Base-by-base conservation (phyloP, 768 basidiomycete species). In the Leccinum longicurvipes region DNA sequence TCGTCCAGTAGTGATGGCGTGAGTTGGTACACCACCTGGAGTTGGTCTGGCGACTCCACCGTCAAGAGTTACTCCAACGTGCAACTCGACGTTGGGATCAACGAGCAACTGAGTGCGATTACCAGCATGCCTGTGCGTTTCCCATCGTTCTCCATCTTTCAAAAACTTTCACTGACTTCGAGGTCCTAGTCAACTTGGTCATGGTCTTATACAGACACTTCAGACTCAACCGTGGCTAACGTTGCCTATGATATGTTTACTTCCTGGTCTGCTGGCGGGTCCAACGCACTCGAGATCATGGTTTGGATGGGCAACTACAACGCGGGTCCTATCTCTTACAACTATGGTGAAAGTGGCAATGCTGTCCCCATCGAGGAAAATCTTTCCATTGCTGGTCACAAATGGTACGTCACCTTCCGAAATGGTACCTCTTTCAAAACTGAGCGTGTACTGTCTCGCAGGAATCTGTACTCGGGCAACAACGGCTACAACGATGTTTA, bases 221-320 rank as follows among this genome's bases (percentile, higher is more conserved):
- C 14, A 5, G 77, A 73, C 5, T 66, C 65, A 1, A 68, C 82
- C 54, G 78, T 82, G 24, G 77, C 80, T 0, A 76, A 87, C 54
- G 76, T 85, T 25, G 82, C 85, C 6, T 87, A 77, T 56, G 86
- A 87, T 58, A 56, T 87, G 1, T 88, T 87, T 74, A 87, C 85
- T 0, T 79, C 85, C 2, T 62, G 62, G 56, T 71, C 72, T 5
- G 41, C 81, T 32, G 79, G 79, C 1, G 84, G 84, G 29, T 67
- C 74, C 36, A 76, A 76, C 51, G 57, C 60, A 29, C 62, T 72
- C 57, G 78, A 79, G 57, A 75, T 86, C 60, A 87, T 87, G 85
- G 68, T 87, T 56, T 86, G 85, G 86, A 77, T 86, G 14, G 83
- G 76, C 1, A 82, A 79, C 62, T 76, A 68, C 72, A 79, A 80